Evolutionary conservation across 495 filamentous ascomycete species (phyloP).

Genomic region (Podospora fimiseda): DNA sequence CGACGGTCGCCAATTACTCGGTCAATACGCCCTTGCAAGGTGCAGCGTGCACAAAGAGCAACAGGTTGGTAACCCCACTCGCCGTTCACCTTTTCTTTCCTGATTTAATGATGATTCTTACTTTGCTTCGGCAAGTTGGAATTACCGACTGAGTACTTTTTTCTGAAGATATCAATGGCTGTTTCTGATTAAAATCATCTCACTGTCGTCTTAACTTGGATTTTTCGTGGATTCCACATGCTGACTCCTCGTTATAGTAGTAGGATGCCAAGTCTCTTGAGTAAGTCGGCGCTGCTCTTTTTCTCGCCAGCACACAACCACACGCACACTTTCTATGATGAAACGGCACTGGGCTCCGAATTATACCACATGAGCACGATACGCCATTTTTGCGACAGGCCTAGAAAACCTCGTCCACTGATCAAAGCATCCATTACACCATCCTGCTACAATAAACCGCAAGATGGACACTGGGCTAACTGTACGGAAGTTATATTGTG

Average conservation of each 20-base stretch:
- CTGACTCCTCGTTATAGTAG: constrained; percentile 6
- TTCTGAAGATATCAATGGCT: constrained; percentile 84
- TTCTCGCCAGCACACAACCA: not conserved
- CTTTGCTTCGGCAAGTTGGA: constrained; percentile 88
- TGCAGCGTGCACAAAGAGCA: too few species aligned
- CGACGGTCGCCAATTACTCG: not conserved
- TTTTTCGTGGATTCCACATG: constrained; percentile 5
- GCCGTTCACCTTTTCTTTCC: not conserved
- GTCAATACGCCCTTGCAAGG: not conserved
- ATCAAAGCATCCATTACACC: constrained; percentile 37
- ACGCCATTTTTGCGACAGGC: constrained; percentile 95
- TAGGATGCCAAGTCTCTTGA: not conserved
- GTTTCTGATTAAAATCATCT: constrained; percentile 59
- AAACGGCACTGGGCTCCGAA: constrained; percentile 99
- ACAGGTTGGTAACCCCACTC: constrained; percentile 17
- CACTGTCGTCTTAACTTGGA: constrained; percentile 7
- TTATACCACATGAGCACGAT: constrained; percentile 60
- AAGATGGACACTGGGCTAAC: constrained; percentile 14
- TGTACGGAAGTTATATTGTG: constrained; percentile 3
- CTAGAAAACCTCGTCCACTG: constrained; percentile 99
- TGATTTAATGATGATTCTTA: constrained; percentile 69
- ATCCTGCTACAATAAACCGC: not conserved
- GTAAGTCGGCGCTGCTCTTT: constrained; percentile 19
- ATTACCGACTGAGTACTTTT: constrained; percentile 93
- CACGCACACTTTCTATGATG: constrained; percentile 71